phyloP scores from a whole-genome alignment of 2,329 filamentous ascomycete genomes.

The Neospermospora avenae region DNA sequence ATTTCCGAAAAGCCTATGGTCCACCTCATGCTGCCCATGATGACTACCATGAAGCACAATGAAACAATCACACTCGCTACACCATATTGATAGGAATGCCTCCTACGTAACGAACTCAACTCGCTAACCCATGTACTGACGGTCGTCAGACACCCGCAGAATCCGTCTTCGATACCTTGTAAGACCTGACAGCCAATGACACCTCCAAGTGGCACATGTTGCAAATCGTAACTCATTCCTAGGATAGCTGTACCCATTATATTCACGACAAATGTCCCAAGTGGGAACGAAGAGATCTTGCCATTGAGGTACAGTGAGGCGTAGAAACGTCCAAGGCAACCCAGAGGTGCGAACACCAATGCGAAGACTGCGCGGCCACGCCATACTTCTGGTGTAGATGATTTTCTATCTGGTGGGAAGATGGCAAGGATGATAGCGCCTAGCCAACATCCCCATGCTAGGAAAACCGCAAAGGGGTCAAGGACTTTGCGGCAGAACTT shows the following conservation, averaged over 20 bases:
- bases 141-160: conserved; percentile 64
- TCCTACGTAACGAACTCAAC: conserved; percentile 49
- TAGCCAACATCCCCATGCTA: conserved; percentile 75
- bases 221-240: conserved; percentile 75
- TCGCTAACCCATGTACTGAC: conserved; percentile 66
- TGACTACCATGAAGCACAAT: conserved; percentile 58
- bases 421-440: conserved; percentile 70
- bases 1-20: conserved; percentile 49
- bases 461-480: conserved; percentile 59
- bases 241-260: conserved; percentile 71
- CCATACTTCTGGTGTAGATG: conserved; percentile 56
- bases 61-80: conserved; percentile 55
- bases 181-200: conserved; percentile 64
- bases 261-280: conserved; percentile 85
- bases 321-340: conserved; percentile 75
- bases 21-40: conserved; percentile 78
- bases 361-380: conserved; percentile 73
- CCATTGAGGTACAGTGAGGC: conserved; percentile 68
- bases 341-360: conserved; percentile 77
- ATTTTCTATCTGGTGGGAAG: conserved; percentile 60
- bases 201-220: conserved; percentile 57
- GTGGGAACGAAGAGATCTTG: conserved; percentile 63
- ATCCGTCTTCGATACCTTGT: conserved; percentile 64
- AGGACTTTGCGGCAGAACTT: conserved; percentile 54
- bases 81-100: conserved; percentile 68